A percentile compares a stretch with the other conserved stretches of the same genome.
Conservation (phyloP, 225 moss, liverwort and hornwort species). For the Straminergon stramineum region DNA sequence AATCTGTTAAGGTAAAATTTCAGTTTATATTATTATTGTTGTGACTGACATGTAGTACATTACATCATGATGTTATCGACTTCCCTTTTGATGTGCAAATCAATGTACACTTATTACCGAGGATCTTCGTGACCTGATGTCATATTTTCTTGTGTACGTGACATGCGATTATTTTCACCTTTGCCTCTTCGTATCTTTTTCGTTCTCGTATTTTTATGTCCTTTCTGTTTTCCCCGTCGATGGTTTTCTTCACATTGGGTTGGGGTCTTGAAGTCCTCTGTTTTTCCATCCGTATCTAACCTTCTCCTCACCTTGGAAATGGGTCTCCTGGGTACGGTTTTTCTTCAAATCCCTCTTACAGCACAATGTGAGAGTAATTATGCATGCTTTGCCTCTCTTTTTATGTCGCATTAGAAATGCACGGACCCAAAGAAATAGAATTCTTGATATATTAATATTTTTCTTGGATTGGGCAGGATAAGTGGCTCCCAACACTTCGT, state of each 20-base stretch:
- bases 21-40: not conserved
- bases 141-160: not conserved
- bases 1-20: conserved; percentile 44
- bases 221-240: not conserved
- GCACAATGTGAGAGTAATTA: not conserved
- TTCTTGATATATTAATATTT: not conserved
- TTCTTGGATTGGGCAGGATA: conserved; percentile 30
- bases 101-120: not conserved
- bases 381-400: not conserved
- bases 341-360: not conserved
- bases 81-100: not conserved
- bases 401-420: not conserved
- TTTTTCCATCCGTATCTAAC: not conserved
- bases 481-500: conserved; percentile 80
- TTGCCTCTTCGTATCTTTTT: not conserved
- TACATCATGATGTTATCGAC: not conserved
- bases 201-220: not conserved
- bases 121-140: not conserved
- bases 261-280: not conserved
- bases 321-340: not conserved
- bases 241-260: not conserved
- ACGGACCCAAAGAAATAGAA: not conserved
- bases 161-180: not conserved
- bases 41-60: not conserved
- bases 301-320: not conserved